phyloP scores from a whole-genome alignment of 1,284 basidiomycete genomes.

The Ceratobasidium sp. region DNA sequence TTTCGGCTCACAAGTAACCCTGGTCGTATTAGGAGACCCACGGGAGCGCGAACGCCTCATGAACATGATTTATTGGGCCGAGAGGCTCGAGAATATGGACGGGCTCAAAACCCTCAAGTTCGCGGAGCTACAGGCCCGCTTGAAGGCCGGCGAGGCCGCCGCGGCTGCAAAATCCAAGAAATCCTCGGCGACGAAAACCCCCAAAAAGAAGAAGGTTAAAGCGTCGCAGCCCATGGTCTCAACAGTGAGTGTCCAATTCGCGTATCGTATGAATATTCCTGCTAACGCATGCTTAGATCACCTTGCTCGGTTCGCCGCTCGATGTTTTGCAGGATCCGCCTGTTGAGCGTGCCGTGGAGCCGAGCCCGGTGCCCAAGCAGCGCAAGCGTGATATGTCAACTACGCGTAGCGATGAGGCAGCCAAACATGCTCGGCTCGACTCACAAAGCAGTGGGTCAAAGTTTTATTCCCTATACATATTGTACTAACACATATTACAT shows the following conservation, averaged over 20 bases:
- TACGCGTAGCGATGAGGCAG: neutral
- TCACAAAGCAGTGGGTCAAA: neutral
- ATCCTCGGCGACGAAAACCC: no score
- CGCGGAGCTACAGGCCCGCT: no score
- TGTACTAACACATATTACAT: neutral
- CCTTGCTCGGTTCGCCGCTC: neutral
- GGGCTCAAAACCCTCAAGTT: no score
- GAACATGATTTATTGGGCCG: no score
- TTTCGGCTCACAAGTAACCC: no score
- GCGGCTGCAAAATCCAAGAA: no score
- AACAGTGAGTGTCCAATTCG: neutral
- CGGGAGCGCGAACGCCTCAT: no score
- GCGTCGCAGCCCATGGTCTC: neutral
- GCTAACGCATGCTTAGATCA: neutral
- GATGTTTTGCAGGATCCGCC: neutral
- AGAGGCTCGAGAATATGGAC: no score
- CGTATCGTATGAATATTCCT: neutral
- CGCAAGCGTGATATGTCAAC: conserved; percentile 14
- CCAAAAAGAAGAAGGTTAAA: no score
- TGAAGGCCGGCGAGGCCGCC: no score
- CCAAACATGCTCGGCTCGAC: neutral
- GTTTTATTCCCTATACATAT: neutral
- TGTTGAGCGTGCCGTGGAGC: neutral
- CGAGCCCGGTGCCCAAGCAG: neutral
- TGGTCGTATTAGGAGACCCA: no score